These are phyloP conservation scores for Gnaphalium uliginosum DNA, from an alignment of 129 eudicot species.

Conservation along the genomic window DNA sequence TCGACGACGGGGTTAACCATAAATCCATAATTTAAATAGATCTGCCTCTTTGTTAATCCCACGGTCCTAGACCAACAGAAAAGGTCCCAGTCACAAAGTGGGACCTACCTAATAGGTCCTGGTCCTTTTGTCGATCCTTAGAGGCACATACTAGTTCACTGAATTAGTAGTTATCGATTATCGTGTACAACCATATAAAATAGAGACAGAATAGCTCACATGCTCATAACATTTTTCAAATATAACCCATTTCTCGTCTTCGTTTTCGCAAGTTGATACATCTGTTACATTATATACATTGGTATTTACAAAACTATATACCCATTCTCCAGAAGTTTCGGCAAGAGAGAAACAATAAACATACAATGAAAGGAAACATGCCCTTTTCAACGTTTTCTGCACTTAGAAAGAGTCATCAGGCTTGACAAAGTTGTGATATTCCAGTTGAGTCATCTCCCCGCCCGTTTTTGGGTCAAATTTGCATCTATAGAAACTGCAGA, in stretches of 20 bases:
- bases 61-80: not conserved
- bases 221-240: not conserved
- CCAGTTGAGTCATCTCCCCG: slow-evolving; percentile 92
- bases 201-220: not conserved
- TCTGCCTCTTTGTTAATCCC: not conserved
- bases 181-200: not conserved
- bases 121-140: not conserved
- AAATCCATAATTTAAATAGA: not conserved
- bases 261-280: not conserved
- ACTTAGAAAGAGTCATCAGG: slow-evolving; percentile 64
- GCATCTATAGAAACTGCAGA: slow-evolving; percentile 85
- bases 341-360: slow-evolving; percentile 13
- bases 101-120: not conserved
- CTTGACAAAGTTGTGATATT: slow-evolving; percentile 76
- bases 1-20: not conserved
- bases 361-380: slow-evolving; percentile 3
- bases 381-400: not conserved
- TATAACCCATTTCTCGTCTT: slow-evolving; percentile 11
- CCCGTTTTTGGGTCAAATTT: slow-evolving; percentile 73
- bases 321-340: slow-evolving; percentile 15
- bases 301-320: slow-evolving; percentile 29
- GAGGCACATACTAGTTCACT: not conserved
- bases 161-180: not conserved
- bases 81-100: not conserved
- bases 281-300: slow-evolving; percentile 11